phyloP scores from a whole-genome alignment of 352 stramenopile genomes.

The Stramenopiles sp. region DNA sequence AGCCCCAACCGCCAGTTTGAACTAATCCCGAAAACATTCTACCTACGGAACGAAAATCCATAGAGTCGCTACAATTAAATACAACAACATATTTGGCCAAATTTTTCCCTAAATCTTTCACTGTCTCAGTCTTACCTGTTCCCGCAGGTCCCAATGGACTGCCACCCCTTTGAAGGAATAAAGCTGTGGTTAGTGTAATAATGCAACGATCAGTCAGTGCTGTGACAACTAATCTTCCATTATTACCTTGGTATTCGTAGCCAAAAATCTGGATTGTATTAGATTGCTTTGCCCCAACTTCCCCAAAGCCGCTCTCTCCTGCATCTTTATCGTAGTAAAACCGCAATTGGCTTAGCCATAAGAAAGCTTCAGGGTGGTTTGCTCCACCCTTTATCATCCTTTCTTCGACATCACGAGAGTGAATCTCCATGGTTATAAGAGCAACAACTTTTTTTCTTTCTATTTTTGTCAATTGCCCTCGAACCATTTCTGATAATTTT shows the following conservation, averaged over 20 bases:
- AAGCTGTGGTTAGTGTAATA: slow-evolving; percentile 72
- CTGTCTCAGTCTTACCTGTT: slow-evolving; percentile 74
- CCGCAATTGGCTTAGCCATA: slow-evolving; percentile 59
- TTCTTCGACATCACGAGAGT: slow-evolving; percentile 64
- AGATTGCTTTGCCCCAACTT: slow-evolving; percentile 66
- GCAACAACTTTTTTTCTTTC: slow-evolving; percentile 78
- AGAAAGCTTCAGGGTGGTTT: slow-evolving; percentile 64
- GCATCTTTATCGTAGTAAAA: slow-evolving; percentile 74
- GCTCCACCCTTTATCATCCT: slow-evolving; percentile 67
- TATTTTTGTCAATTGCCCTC: slow-evolving; percentile 52
- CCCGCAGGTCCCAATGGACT: slow-evolving; percentile 62
- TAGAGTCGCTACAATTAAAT: slow-evolving; percentile 67
- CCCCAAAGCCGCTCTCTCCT: slow-evolving; percentile 26
- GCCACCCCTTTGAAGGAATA: slow-evolving; percentile 72
- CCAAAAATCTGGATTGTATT: slow-evolving; percentile 70
- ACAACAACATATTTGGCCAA: slow-evolving; percentile 71
- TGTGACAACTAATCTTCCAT: slow-evolving; percentile 69
- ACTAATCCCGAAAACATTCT: slow-evolving; percentile 82
- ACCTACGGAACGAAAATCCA: slow-evolving; percentile 81
- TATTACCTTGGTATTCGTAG: slow-evolving; percentile 79
- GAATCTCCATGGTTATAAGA: slow-evolving; percentile 64
- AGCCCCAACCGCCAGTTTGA: slow-evolving; percentile 81
- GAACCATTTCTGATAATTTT: slow-evolving; percentile 63
- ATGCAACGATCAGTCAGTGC: slow-evolving; percentile 74
- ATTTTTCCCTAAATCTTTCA: slow-evolving; percentile 73